Evolutionary conservation across 345 rosid genomes (phyloP), one percentile per base, ranked within the genome.

Genomic region (Hypericum androsaemum): DNA sequence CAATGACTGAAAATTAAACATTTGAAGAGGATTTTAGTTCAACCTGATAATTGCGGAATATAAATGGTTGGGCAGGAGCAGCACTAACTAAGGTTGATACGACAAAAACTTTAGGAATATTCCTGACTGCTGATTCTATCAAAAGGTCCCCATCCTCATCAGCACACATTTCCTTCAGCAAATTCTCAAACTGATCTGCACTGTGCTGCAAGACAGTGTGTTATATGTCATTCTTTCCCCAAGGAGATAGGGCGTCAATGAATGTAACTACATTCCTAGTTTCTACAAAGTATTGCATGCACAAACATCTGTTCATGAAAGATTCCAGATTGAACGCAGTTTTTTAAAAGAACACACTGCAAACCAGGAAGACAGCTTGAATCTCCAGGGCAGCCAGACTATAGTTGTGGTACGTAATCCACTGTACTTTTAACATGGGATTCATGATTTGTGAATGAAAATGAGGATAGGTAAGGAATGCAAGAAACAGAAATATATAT

Each of bases 41-140:
- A 47, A 92, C 98, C 97, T 92, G 97, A 79, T 92, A 92, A 70
- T 92, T 92, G 46, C 98, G 95, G 60, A 92, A 92, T 58, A 92
- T 57, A 69, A 78, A 92, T 43, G 98, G 98, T 61, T 88, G 97
- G 15, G 98, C 98, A 43, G 98, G 97, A 77, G 77, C 76, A 70
- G 74, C 85, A 66, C 84, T 92, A 61, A 88, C 98, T 72, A 92
- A 80, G 65, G 97, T 88, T 36, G 95, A 88, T 41, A 88, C 98
- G 28, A 79, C 81, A 73, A 88, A 92, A 37, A 92, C 98, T 77
- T 92, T 92, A 36, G 97, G 98, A 71, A 74, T 71, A 64, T 74
- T 80, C 72, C 85, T 92, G 53, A 88, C 95, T 5, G 98, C 85
- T 46, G 94, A 92, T 60, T 92, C 99, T 73, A 92, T 92, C 64